Evolutionary conservation across 805 yeast species (phyloP).

Genomic region (Cyberlindnera amylophila): DNA sequence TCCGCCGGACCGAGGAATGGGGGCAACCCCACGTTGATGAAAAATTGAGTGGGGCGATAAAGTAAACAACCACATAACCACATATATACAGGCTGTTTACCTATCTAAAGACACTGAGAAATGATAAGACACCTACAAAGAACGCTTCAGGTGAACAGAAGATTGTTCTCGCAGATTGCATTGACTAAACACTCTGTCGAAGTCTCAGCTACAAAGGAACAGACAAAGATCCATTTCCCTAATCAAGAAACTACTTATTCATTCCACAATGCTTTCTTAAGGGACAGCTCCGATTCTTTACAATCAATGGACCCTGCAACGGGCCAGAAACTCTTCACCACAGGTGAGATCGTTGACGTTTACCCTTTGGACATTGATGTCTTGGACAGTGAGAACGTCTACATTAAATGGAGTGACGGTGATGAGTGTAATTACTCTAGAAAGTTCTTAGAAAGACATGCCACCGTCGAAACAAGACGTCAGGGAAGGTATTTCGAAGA

Average conservation of each 20-base stretch:
- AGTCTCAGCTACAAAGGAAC: conserved; percentile 6
- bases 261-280: conserved; percentile 48
- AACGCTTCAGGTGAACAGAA: no score
- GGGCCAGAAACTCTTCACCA: conserved; percentile 62
- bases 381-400: conserved; percentile 31
- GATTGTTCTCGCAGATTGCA: neutral
- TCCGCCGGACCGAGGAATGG: no score
- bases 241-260: conserved; percentile 16
- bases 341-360: conserved; percentile 40
- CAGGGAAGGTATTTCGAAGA: conserved; percentile 32
- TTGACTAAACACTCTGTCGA: conserved; percentile 4
- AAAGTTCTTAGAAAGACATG: conserved; percentile 43
- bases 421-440: conserved; percentile 40
- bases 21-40: no score
- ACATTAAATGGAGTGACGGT: conserved; percentile 48
- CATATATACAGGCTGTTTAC: no score
- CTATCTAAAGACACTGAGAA: no score
- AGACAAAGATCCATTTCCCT: conserved; percentile 11
- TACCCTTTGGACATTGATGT: conserved; percentile 36
- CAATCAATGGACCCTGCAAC: conserved; percentile 51
- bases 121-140: no score
- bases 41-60: no score
- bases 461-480: conserved; percentile 31
- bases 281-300: conserved; percentile 56
- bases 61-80: no score